Base-by-base conservation (phyloP, 257 asterid species). In the Perilla frutescens region DNA sequence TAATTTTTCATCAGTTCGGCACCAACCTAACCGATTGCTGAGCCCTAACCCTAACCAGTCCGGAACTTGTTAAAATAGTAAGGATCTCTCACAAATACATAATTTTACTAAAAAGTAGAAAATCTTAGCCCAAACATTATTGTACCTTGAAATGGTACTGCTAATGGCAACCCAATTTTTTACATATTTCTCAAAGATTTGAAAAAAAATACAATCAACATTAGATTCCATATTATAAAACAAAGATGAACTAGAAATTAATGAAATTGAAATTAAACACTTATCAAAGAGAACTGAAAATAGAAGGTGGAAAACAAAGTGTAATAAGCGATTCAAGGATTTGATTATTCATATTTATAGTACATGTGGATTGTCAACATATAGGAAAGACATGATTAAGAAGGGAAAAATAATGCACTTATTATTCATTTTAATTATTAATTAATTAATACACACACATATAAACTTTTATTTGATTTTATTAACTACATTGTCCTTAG, bases 101-200 rank as follows among this genome's bases (percentile, higher is more conserved):
- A 66, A 39, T 26, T 50, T 29, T 10, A 11, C 34, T 32, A 11
- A 57, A 51, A 55, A 29, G n/a, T 11, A 40, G 31, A 61, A 51
- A 53, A 57, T 26, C 62, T 37, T 40, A 50, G 43, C 32, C 26
- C 43, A 31, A 29, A 44, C 40, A 44, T 26, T 26, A 2, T 6
- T 45, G 76, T 72, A 93, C 98, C 98, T 72, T 78, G 90, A 79
- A 93, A 93, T 48, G 98, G 98, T 72, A 97, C 92, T 75, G 98
- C 98, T 76, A n/a, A 93, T 91, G 6, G 98, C 97, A 62, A 91
- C 88, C 98, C 97, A 93, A 66, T 44, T 93, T 85, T 93, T 89
- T 71, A 93, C 97, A 73, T 91, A 94, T 86, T 91, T 91, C 89
- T 94, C 97, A 79, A 94, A 94, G 72, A 87, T 81, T 97, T 94